Percentiles rank a stretch among this genome's conserved stretches.
phyloP scores from a whole-genome alignment of 2,329 filamentous ascomycete species.

The Xylaria sp. region DNA sequence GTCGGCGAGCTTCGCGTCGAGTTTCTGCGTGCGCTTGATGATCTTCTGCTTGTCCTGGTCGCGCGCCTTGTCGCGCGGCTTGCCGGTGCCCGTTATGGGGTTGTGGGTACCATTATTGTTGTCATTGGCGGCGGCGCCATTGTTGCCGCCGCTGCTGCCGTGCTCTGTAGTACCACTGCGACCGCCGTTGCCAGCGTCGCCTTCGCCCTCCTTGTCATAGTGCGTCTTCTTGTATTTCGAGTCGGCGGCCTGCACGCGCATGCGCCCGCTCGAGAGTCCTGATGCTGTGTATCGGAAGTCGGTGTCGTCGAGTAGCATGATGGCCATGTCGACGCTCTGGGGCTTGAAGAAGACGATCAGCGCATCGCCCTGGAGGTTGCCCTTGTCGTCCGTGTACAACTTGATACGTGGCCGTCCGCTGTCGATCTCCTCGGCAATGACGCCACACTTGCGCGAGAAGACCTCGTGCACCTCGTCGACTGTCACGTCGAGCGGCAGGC shows the following conservation, averaged over 20 bases:
- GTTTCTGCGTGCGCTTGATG: conserved; percentile 88
- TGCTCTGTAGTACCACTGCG: conserved; percentile 37
- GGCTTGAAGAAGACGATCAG: conserved; percentile 95
- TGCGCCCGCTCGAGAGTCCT: conserved; percentile 69
- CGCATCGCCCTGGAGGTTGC: conserved; percentile 92
- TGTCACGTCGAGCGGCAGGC: conserved; percentile 82
- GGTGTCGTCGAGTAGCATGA: conserved; percentile 82
- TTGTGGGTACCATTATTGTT: conserved; percentile 29
- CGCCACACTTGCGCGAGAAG: conserved; percentile 86
- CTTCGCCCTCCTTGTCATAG: conserved; percentile 62
- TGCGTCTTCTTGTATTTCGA: conserved; percentile 90
- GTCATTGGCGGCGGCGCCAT: conserved; percentile 26
- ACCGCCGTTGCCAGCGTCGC: conserved; percentile 34
- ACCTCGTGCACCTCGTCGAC: conserved; percentile 82
- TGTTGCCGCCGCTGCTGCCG: conserved; percentile 28
- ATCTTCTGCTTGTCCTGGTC: conserved; percentile 86
- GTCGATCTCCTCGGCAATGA: conserved; percentile 95
- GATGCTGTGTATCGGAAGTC: conserved; percentile 75
- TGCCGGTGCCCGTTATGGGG: conserved; percentile 57
- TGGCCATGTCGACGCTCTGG: conserved; percentile 88
- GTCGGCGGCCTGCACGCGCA: conserved; percentile 86
- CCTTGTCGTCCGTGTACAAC: conserved; percentile 84
- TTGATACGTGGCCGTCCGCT: conserved; percentile 90
- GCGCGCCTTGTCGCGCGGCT: conserved; percentile 60
- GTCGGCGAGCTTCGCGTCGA: conserved; percentile 91